Percentiles rank a stretch among this genome's conserved stretches.
Evolutionary conservation across 179 eudicot species (phyloP).

Genomic region (Pouteria campechiana): DNA sequence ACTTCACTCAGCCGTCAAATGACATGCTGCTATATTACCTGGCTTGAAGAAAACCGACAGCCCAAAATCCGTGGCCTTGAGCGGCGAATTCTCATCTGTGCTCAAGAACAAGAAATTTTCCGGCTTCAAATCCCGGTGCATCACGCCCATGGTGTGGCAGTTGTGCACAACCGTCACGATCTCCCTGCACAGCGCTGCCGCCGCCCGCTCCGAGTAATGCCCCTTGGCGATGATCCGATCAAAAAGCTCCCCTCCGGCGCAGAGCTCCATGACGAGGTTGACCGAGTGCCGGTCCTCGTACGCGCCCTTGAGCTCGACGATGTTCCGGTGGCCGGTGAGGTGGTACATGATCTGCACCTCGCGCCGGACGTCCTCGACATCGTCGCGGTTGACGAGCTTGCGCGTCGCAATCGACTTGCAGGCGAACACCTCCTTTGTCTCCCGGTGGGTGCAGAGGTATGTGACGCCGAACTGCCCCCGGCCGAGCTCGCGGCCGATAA

Average conservation of each 20-base stretch:
- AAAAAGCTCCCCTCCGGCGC: slow-evolving; percentile 90
- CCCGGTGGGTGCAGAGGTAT: slow-evolving; percentile 47
- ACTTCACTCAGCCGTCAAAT: background rate
- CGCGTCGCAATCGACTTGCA: slow-evolving; percentile 82
- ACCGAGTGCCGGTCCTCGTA: slow-evolving; percentile 75
- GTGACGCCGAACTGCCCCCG: slow-evolving; percentile 89
- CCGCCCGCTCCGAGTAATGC: slow-evolving; percentile 85
- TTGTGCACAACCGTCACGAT: slow-evolving; percentile 75
- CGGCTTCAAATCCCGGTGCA: slow-evolving; percentile 87
- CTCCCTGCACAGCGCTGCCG: slow-evolving; percentile 63
- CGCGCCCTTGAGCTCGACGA: slow-evolving; percentile 72
- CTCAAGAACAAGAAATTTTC: slow-evolving; percentile 80
- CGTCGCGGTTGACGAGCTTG: slow-evolving; percentile 52
- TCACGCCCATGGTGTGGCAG: slow-evolving; percentile 93
- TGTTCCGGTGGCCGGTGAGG: slow-evolving; percentile 76
- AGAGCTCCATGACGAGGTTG: slow-evolving; percentile 76
- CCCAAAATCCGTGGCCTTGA: slow-evolving; percentile 90
- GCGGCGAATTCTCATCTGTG: slow-evolving; percentile 59
- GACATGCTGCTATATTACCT: too few relatives aligned
- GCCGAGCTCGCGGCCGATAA: slow-evolving; percentile 80
- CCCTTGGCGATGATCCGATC: slow-evolving; percentile 84
- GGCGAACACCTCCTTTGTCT: slow-evolving; percentile 37
- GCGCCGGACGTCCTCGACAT: slow-evolving; percentile 70
- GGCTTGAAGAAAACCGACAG: slow-evolving; percentile 74
- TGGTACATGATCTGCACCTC: slow-evolving; percentile 98